phyloP scores from a whole-genome alignment of 83 land plant genomes.

The Diphasiastrum complanatum region DNA sequence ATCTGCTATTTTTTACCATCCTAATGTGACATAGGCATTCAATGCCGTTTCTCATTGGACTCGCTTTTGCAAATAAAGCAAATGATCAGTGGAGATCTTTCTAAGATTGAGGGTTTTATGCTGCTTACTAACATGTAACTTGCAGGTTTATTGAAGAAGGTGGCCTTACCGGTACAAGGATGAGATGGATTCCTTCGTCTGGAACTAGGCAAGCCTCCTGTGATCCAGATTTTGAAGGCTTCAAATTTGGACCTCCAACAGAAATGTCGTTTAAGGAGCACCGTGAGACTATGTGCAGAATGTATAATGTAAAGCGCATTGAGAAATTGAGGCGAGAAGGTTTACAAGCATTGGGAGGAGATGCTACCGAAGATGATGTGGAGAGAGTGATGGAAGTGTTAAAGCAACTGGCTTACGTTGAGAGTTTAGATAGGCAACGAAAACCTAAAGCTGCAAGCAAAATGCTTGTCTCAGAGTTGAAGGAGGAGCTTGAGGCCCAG shows the following conservation, averaged over 20 bases:
- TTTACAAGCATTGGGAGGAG: conserved; percentile 44
- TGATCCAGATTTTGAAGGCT: conserved; percentile 81
- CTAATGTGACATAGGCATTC: too few species aligned
- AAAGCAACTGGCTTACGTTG: conserved; percentile 56
- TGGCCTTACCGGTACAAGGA: conserved; percentile 89
- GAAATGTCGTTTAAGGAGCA: conserved; percentile 85
- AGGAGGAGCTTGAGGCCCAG: conserved; percentile 94
- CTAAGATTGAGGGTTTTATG: not conserved
- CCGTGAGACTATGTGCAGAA: conserved; percentile 48
- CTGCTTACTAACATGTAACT: not conserved
- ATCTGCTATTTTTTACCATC: too few species aligned
- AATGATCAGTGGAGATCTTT: too few species aligned
- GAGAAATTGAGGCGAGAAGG: conserved; percentile 55
- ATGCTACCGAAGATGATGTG: conserved; percentile 62
- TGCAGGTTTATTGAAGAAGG: conserved; percentile 85
- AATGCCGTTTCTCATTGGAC: too few species aligned
- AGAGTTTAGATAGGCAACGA: conserved; percentile 33
- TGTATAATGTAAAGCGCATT: conserved; percentile 58
- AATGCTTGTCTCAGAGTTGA: conserved; percentile 81
- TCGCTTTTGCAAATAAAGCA: too few species aligned
- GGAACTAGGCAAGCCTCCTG: conserved; percentile 46
- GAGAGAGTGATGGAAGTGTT: conserved; percentile 50
- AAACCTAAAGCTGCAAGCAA: conserved; percentile 99
- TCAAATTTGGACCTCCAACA: conserved; percentile 62
- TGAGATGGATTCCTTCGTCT: conserved; percentile 72